Evolutionary conservation across 164 flowering plant species (phyloP).

Genomic region (Dillenia suffruticosa): DNA sequence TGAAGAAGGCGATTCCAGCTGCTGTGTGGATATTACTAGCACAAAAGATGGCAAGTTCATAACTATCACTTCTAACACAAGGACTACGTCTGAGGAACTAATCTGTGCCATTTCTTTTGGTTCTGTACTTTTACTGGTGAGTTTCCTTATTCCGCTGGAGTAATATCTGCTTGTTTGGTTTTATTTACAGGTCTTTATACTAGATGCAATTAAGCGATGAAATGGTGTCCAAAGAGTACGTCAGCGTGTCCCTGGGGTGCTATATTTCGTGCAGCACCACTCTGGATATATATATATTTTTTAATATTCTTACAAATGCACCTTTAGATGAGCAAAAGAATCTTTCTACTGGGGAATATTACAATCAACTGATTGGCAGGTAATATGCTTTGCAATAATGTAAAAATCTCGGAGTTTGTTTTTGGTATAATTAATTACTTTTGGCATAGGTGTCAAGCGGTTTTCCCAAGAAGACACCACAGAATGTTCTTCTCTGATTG

Average conservation of each 20-base stretch:
- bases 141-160: not conserved
- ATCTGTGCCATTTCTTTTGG: conserved; percentile 7
- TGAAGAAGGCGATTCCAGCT: conserved; percentile 62
- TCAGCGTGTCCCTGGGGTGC: conserved; percentile 60
- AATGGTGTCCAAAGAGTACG: conserved; percentile 45
- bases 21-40: conserved; percentile 84
- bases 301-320: conserved; percentile 81
- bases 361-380: conserved; percentile 62
- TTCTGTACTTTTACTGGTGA: not conserved
- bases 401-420: too few species aligned
- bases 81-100: conserved; percentile 92
- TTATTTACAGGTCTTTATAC: conserved; percentile 60
- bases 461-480: too few species aligned
- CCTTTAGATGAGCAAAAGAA: conserved; percentile 23
- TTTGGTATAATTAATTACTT: too few species aligned
- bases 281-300: conserved; percentile 53
- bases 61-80: conserved; percentile 91
- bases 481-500: too few species aligned
- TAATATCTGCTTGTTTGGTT: conserved; percentile 2
- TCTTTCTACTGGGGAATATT: conserved; percentile 36
- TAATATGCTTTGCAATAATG: conserved; percentile 11
- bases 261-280: conserved; percentile 89
- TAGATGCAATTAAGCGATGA: conserved; percentile 54
- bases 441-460: too few species aligned
- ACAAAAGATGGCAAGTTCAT: conserved; percentile 95